Evolutionary conservation across 1,284 basidiomycete genomes (phyloP).

Genomic region (Earliella scabrosa): DNA sequence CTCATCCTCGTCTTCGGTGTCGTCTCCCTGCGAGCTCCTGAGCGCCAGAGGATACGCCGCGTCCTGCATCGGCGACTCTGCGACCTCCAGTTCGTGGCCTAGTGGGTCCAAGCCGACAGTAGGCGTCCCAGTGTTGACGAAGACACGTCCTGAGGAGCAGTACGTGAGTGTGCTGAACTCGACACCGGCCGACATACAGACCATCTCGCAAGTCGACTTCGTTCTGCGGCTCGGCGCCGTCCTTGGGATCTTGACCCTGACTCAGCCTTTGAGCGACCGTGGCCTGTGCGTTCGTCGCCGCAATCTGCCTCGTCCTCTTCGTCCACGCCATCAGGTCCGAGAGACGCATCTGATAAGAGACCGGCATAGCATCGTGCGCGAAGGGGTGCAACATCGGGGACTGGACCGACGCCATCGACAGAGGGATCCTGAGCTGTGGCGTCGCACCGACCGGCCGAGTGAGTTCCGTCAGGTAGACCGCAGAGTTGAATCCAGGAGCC

Average conservation of each 20-base stretch:
- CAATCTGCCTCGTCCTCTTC: neutral
- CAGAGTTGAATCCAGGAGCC: constrained; percentile 1
- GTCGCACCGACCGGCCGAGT: neutral
- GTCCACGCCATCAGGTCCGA: constrained; percentile 22
- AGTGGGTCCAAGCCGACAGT: no score
- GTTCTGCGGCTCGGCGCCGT: no score
- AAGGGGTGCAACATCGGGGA: neutral
- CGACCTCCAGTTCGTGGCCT: no score
- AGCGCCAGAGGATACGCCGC: no score
- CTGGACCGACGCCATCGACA: neutral
- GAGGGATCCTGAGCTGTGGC: constrained; percentile 1
- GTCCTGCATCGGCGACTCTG: no score
- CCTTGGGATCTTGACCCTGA: no score
- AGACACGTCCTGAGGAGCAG: no score
- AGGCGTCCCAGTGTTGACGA: no score
- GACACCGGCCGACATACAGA: no score
- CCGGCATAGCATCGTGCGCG: neutral
- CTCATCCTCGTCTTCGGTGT: constrained; percentile 11
- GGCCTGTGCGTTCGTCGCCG: constrained; percentile 5
- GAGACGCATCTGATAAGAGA: constrained; percentile 19
- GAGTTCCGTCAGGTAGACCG: neutral
- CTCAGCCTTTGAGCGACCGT: no score
- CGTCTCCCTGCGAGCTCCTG: neutral
- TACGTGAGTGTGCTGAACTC: no score
- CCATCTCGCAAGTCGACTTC: no score